Base-by-base conservation (phyloP, 2,329 filamentous ascomycete species). In the Sclerotinia borealis region DNA sequence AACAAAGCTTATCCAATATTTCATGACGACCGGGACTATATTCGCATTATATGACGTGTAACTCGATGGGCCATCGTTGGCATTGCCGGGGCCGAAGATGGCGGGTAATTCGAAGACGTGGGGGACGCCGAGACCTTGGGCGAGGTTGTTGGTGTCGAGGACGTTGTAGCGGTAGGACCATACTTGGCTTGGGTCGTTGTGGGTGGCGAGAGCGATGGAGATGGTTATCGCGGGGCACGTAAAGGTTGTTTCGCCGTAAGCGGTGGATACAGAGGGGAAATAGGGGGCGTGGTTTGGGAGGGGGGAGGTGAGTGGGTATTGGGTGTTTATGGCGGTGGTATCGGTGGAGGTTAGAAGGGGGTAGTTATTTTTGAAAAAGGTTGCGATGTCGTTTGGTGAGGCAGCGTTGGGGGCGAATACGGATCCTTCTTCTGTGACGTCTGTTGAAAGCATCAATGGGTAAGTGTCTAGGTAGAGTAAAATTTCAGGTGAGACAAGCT, bases 401-500 rank as follows among this genome's bases (percentile, higher is more conserved):
- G 76, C 66, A 4, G 71, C 73, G n/a, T 76, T 75, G 2, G 73
- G 70, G 6, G 75, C 77, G 71, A 88, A 89, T 5, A 79, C 73
- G 0, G 85, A 86, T 36, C 87, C 87, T 73, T 86, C 87, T 61
- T 81, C 74, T 4, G 77, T 79, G n/a, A 77, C 74, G 65, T 78
- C 77, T 70, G 48, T 39, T 31, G 9, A 36, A 19, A 22, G 25
- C 9, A n/a, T 13, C 34, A 47, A 29, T 27, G 45, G n/a, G 56
- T 22, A 29, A 56, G 22, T 45, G 6, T 47, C 10, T 19, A n/a
- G 4, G 15, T 31, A 43, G 36, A 15, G 19, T 22, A 10, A 19
- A 25, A 6, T 6, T 34, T n/a, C 31, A 22, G 4, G 34, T 59
- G 25, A n/a, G n/a, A n/a, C n/a, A n/a, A n/a, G n/a, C n/a, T n/a